These are phyloP conservation scores for Selenicereus undatus DNA, from an alignment of 148 eudicot genomes.

Conservation along the genomic window DNA sequence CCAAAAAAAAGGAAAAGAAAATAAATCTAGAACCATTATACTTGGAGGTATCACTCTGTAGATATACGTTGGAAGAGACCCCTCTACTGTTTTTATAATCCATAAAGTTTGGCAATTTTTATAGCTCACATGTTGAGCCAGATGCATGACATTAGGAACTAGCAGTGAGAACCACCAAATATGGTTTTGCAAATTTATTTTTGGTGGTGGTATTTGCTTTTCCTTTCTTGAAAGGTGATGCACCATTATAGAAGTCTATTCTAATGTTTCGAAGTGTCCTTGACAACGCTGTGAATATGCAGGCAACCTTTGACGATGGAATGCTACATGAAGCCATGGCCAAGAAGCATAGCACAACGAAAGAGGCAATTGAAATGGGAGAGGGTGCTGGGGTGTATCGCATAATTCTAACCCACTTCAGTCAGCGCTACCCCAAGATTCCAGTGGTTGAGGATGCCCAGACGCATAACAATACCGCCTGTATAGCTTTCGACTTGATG, in stretches of 20 bases:
- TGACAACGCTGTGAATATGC: constrained; percentile 23
- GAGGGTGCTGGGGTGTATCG: constrained; percentile 77
- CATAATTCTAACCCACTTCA: constrained; percentile 87
- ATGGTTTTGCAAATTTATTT: too few species aligned
- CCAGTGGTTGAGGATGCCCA: constrained; percentile 76
- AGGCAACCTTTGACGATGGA: constrained; percentile 96
- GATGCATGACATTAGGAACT: too few species aligned
- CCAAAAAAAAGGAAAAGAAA: too few species aligned
- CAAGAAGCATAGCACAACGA: constrained; percentile 85
- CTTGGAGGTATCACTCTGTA: too few species aligned
- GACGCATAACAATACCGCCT: constrained; percentile 58
- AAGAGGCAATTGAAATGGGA: constrained; percentile 83
- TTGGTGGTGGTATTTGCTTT: too few species aligned
- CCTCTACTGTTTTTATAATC: too few species aligned
- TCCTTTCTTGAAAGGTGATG: too few species aligned
- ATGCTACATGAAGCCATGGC: constrained; percentile 81
- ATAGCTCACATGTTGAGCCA: too few species aligned
- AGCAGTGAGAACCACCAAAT: too few species aligned
- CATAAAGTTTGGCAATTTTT: too few species aligned
- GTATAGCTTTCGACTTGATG: constrained; percentile 92
- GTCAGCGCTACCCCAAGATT: constrained; percentile 92
- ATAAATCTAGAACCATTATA: too few species aligned
- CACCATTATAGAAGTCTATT: neutral
- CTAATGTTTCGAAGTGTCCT: neutral
- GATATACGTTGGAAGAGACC: too few species aligned